Evolutionary conservation across 768 basidiomycete species (phyloP).

Genomic region (Suillus lakei): DNA sequence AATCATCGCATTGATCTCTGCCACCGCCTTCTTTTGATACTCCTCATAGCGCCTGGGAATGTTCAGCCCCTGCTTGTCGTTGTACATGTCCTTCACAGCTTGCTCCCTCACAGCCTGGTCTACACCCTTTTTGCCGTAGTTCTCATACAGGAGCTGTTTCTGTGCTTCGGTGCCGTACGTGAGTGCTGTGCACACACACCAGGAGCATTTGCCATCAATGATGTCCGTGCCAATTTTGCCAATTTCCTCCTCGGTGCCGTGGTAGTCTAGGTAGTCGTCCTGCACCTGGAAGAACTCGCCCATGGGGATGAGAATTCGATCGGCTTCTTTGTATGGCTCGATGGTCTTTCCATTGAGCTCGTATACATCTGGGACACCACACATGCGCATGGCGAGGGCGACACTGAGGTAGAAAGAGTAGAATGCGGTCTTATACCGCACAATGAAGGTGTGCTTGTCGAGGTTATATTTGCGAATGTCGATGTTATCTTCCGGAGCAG

Average conservation of each 20-base stretch:
- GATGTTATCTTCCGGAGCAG: conserved; percentile 88
- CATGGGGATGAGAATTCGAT: conserved; percentile 84
- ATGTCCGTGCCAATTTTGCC: conserved; percentile 99
- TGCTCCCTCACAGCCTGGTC: conserved; percentile 48
- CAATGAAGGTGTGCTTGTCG: conserved; percentile 86
- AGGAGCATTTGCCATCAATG: conserved; percentile 97
- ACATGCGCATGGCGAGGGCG: conserved; percentile 89
- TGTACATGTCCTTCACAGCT: conserved; percentile 71
- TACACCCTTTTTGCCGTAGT: conserved; percentile 64
- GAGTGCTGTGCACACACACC: conserved; percentile 92
- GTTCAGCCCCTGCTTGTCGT: conserved; percentile 60
- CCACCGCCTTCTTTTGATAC: conserved; percentile 48
- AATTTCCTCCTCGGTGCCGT: conserved; percentile 86
- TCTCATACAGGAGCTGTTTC: conserved; percentile 61
- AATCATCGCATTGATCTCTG: conserved; percentile 65
- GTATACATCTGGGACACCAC: conserved; percentile 60
- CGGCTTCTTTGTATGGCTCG: conserved; percentile 73
- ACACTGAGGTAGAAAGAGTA: conserved; percentile 99
- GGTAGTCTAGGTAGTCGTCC: conserved; percentile 96
- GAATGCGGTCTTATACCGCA: conserved; percentile 96
- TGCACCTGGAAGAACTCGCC: conserved; percentile 99
- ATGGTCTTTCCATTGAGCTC: conserved; percentile 42
- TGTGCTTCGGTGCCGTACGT: conserved; percentile 57
- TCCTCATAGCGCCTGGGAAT: conserved; percentile 70
- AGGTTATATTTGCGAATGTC: conserved; percentile 90